Percentiles rank a stretch among this genome's conserved stretches.
Conservation (phyloP, 768 basidiomycete species). For the Lentinus tigrinus region DNA sequence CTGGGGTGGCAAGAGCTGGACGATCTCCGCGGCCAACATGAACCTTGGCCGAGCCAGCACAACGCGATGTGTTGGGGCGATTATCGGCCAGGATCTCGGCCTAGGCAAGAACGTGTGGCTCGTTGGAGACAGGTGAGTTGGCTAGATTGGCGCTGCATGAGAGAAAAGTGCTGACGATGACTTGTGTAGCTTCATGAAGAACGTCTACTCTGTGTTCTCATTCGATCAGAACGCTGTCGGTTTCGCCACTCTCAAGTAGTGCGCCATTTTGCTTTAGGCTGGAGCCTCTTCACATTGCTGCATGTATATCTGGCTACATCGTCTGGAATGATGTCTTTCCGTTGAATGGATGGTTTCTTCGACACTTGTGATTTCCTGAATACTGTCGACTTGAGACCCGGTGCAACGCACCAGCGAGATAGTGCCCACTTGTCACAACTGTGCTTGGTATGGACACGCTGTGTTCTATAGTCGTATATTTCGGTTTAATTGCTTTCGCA, state of each 20-base stretch:
- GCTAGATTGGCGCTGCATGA: neutral
- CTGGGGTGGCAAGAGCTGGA: conserved; percentile 33
- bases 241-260: conserved; percentile 3
- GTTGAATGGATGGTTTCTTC: too few species aligned
- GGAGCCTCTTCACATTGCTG: too few species aligned
- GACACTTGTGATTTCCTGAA: too few species aligned
- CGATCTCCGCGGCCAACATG: conserved; percentile 29
- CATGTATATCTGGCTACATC: too few species aligned
- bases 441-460: neutral
- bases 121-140: conserved; percentile 26
- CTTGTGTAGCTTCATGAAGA: conserved; percentile 11
- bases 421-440: too few species aligned
- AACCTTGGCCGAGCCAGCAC: conserved; percentile 21
- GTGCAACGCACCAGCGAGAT: too few species aligned
- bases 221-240: conserved; percentile 8
- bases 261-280: neutral
- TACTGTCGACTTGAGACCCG: too few species aligned
- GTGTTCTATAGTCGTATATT: neutral
- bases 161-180: neutral
- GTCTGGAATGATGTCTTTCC: too few species aligned
- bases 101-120: conserved; percentile 30
- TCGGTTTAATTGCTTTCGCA: neutral
- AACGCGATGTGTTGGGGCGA: conserved; percentile 28
- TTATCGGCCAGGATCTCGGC: conserved; percentile 30
- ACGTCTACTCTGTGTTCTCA: conserved; percentile 12